Percentiles rank a stretch among this genome's conserved stretches.
Evolutionary conservation across 2,329 filamentous ascomycete genomes (phyloP).

Genomic region (Aureobasidium uvarum): DNA sequence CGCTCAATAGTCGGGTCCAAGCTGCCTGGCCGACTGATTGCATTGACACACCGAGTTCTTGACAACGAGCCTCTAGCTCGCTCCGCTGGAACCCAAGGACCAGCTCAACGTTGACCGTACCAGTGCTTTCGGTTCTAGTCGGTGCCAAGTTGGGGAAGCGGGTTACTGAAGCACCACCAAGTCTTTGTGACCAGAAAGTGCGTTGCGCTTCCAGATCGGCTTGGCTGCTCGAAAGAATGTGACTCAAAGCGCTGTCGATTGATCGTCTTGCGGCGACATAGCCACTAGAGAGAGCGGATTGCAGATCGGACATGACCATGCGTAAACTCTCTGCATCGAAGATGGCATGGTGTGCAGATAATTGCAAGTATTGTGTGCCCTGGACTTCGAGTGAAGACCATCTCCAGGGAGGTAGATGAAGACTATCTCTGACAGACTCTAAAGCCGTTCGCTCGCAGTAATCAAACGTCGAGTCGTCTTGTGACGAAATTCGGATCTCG

Average conservation of each 20-base stretch:
- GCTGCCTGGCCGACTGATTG: slow-evolving; percentile 74
- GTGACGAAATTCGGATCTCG: slow-evolving; percentile 38
- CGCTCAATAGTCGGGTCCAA: slow-evolving; percentile 72
- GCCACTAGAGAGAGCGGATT: slow-evolving; percentile 40
- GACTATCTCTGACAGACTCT: slow-evolving; percentile 42
- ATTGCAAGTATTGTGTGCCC: slow-evolving; percentile 39
- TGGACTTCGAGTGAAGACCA: slow-evolving; percentile 50
- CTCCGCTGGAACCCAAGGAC: slow-evolving; percentile 44
- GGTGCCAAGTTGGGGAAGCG: slow-evolving; percentile 77
- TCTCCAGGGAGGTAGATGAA: slow-evolving; percentile 63
- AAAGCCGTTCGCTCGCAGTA: slow-evolving; percentile 11
- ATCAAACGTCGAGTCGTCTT: neutral
- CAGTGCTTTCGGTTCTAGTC: slow-evolving; percentile 44
- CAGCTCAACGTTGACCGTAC: slow-evolving; percentile 40
- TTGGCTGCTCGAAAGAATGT: slow-evolving; percentile 45
- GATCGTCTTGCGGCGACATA: slow-evolving; percentile 33
- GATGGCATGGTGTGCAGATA: slow-evolving; percentile 73
- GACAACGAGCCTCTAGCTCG: slow-evolving; percentile 58
- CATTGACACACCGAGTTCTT: slow-evolving; percentile 62
- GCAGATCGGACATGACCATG: slow-evolving; percentile 62
- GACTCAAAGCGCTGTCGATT: slow-evolving; percentile 46
- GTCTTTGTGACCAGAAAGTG: slow-evolving; percentile 62
- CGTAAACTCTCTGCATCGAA: slow-evolving; percentile 79
- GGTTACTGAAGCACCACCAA: slow-evolving; percentile 48
- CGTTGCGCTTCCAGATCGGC: slow-evolving; percentile 38